Evolutionary conservation across 1,284 basidiomycete genomes (phyloP).

Genomic region (Apiotrichum brassicae): DNA sequence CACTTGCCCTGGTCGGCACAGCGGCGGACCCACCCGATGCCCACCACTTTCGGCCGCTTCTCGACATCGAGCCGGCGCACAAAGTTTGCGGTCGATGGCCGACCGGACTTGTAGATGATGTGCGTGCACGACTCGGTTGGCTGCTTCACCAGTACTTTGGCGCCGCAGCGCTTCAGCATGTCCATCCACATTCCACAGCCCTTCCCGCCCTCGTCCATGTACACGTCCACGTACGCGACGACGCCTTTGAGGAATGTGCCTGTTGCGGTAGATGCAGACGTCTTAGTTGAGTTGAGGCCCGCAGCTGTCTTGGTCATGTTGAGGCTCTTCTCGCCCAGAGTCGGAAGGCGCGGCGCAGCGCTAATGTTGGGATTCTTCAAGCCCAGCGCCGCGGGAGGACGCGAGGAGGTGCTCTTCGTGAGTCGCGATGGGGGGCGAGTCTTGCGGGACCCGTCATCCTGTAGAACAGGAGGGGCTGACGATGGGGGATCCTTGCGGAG

Average conservation of each 20-base stretch:
- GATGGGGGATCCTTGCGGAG: conserved; percentile 16
- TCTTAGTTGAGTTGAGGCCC: too few relatives aligned
- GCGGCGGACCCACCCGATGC: conserved; percentile 86
- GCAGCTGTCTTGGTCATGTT: neutral
- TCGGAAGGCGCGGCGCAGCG: neutral
- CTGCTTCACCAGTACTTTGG: conserved; percentile 60
- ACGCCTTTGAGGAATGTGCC: conserved; percentile 58
- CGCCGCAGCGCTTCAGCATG: conserved; percentile 73
- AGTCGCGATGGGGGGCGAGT: neutral
- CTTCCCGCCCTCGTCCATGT: conserved; percentile 78
- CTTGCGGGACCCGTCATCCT: neutral
- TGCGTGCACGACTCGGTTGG: conserved; percentile 63
- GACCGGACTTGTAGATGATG: conserved; percentile 82
- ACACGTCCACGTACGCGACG: conserved; percentile 80
- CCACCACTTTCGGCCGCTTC: conserved; percentile 60
- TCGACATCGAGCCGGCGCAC: conserved; percentile 56
- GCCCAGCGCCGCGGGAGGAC: neutral
- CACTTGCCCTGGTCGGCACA: conserved; percentile 64
- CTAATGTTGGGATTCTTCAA: neutral
- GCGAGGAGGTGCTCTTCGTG: neutral
- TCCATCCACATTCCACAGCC: conserved; percentile 75
- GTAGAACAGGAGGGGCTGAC: neutral
- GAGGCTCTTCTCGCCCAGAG: neutral
- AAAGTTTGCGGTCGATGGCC: conserved; percentile 65
- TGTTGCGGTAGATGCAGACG: too few relatives aligned